Evolutionary conservation across 768 basidiomycete species (phyloP).

Genomic region (Guyanaporus albipodus): DNA sequence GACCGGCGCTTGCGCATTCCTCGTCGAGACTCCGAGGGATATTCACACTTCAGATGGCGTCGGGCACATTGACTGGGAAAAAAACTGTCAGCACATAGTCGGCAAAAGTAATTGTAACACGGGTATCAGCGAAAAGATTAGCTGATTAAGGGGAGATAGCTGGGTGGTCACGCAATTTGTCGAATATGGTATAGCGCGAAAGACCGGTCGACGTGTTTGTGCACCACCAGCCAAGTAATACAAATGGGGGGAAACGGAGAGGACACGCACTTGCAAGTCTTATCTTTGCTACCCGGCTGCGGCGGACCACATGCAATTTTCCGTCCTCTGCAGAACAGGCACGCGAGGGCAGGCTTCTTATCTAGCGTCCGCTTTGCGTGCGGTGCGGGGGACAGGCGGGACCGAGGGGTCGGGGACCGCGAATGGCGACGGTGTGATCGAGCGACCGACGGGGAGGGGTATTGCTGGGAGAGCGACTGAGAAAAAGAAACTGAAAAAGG

Average conservation of each 20-base stretch:
- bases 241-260: background rate
- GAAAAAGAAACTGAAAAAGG: conserved; percentile 9
- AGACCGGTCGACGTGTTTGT: conserved; percentile 13
- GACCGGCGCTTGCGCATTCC: conserved; percentile 53
- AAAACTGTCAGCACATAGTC: conserved; percentile 24
- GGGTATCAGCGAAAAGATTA: conserved; percentile 27
- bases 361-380: conserved; percentile 27
- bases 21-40: conserved; percentile 64
- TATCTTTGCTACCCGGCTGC: conserved; percentile 46
- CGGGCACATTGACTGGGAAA: conserved; percentile 64
- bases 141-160: conserved; percentile 23
- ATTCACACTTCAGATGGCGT: conserved; percentile 66
- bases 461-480: conserved; percentile 12
- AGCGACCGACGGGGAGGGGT: conserved; percentile 8
- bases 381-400: conserved; percentile 21
- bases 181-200: conserved; percentile 10
- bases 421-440: conserved; percentile 24
- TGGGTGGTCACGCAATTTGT: background rate
- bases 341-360: conserved; percentile 61
- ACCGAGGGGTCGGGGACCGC: conserved; percentile 27
- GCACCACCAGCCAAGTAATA: conserved; percentile 5
- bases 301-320: conserved; percentile 70
- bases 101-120: conserved; percentile 8
- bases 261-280: conserved; percentile 61
- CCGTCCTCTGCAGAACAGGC: conserved; percentile 61